Evolutionary conservation across 2,329 filamentous ascomycete genomes (phyloP).

Genomic region (Neospermospora avenae): DNA sequence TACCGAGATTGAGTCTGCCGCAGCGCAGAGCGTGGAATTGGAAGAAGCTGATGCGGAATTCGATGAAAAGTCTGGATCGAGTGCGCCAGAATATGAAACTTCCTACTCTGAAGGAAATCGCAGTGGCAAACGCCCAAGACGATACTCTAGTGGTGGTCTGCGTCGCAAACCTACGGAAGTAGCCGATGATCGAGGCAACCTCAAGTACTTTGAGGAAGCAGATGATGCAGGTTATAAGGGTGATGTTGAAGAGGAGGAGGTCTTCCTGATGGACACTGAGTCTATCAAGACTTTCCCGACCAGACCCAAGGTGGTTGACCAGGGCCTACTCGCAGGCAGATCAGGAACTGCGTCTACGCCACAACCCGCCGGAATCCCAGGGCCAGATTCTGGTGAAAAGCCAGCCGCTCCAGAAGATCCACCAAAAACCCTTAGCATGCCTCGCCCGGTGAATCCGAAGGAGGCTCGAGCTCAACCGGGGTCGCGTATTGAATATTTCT

Average conservation of each 20-base stretch:
- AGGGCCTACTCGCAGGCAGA: too few relatives aligned
- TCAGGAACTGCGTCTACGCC: neutral
- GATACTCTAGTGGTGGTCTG: constrained; percentile 85
- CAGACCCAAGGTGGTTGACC: neutral
- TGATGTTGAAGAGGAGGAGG: constrained; percentile 66
- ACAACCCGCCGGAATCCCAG: neutral
- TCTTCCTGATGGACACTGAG: constrained; percentile 63
- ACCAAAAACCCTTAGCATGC: constrained; percentile 37
- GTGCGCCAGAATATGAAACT: constrained; percentile 60
- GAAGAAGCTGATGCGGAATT: constrained; percentile 37
- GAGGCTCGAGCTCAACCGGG: constrained; percentile 64
- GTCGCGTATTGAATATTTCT: constrained; percentile 81
- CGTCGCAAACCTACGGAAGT: constrained; percentile 72
- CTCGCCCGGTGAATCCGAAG: constrained; percentile 70
- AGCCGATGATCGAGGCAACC: constrained; percentile 64
- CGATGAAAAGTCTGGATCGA: constrained; percentile 53
- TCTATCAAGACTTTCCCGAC: constrained; percentile 5
- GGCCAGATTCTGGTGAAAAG: neutral
- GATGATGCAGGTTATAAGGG: constrained; percentile 79
- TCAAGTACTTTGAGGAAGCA: constrained; percentile 90
- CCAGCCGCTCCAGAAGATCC: constrained; percentile 7
- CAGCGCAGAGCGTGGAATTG: constrained; percentile 7
- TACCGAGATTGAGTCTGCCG: constrained; percentile 10
- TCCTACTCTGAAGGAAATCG: constrained; percentile 16
- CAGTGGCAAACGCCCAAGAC: constrained; percentile 51